Percentiles rank a stretch among this genome's conserved stretches.
phyloP scores from a whole-genome alignment of 2,329 filamentous ascomycete genomes.

The Ilyonectria destructans region DNA sequence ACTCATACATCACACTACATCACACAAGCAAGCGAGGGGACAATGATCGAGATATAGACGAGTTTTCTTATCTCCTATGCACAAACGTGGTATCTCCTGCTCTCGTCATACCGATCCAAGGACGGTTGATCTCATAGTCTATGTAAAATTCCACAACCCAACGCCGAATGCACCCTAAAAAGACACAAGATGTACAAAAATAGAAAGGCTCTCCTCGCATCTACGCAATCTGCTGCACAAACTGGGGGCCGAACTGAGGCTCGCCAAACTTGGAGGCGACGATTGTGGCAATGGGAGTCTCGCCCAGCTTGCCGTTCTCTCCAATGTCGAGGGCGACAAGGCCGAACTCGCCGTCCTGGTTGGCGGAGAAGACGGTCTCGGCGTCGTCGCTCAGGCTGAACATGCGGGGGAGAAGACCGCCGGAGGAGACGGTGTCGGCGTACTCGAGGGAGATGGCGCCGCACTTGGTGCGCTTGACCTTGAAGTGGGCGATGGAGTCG shows the following conservation, averaged over 20 bases:
- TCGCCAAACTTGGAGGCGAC: constrained; percentile 49
- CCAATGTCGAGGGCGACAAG: constrained; percentile 58
- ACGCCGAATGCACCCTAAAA: constrained; percentile 10
- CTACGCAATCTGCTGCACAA: constrained; percentile 51
- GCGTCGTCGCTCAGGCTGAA: constrained; percentile 58
- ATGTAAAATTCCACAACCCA: constrained; percentile 4
- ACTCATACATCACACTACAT: not conserved
- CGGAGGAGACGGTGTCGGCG: constrained; percentile 53
- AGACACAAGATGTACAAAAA: not conserved
- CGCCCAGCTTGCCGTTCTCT: constrained; percentile 50
- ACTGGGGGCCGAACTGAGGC: constrained; percentile 51
- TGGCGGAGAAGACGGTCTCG: constrained; percentile 63
- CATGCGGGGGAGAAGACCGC: constrained; percentile 63
- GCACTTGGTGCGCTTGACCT: constrained; percentile 43
- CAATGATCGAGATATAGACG: not conserved
- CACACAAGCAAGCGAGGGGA: not conserved
- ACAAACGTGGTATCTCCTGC: constrained; percentile 14
- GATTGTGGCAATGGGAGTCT: constrained; percentile 49
- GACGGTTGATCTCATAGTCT: constrained; percentile 3
- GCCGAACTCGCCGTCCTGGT: constrained; percentile 60
- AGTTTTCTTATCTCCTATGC: constrained; percentile 7
- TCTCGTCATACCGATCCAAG: constrained; percentile 1
- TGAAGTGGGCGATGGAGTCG: constrained; percentile 67
- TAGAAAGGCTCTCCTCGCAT: not conserved
- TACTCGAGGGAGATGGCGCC: constrained; percentile 53